A percentile compares a stretch with the other conserved stretches of the same genome.
Evolutionary conservation across 1,284 basidiomycete genomes (phyloP).

Genomic region (Sanguinoderma infundibulare): DNA sequence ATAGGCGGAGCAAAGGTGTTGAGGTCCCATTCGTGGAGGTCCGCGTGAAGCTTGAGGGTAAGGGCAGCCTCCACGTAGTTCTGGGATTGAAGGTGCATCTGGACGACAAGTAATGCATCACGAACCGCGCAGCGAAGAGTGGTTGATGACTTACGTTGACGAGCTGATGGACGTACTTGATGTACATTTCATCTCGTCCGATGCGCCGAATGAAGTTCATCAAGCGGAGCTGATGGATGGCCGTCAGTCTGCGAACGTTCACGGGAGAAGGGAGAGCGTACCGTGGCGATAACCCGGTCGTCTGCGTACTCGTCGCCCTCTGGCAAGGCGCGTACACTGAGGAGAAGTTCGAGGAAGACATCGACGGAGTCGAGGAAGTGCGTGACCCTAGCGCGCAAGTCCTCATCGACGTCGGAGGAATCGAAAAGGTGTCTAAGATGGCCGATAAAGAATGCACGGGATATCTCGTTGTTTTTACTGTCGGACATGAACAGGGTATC

Average conservation of each 20-base stretch:
- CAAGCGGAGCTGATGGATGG: conserved; percentile 67
- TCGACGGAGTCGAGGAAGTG: conserved; percentile 90
- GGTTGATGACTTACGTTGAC: conserved; percentile 67
- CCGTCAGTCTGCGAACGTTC: not conserved
- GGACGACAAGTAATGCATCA: not conserved
- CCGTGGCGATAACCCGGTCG: conserved; percentile 92
- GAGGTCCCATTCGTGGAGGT: conserved; percentile 90
- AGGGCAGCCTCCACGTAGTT: conserved; percentile 94
- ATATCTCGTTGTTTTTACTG: conserved; percentile 88
- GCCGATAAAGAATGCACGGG: conserved; percentile 92
- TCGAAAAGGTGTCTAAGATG: conserved; percentile 91
- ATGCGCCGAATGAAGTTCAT: conserved; percentile 92
- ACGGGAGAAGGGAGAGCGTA: conserved; percentile 30
- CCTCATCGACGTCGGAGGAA: conserved; percentile 78
- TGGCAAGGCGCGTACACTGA: conserved; percentile 91
- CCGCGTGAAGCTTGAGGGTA: conserved; percentile 92
- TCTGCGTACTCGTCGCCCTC: conserved; percentile 94
- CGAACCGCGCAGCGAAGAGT: not conserved
- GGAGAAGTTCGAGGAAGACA: conserved; percentile 91
- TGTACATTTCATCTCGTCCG: conserved; percentile 88
- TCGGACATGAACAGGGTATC: conserved; percentile 94
- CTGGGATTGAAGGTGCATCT: conserved; percentile 86
- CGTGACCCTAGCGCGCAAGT: conserved; percentile 78
- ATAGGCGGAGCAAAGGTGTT: conserved; percentile 83
- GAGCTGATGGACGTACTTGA: conserved; percentile 94